Conservation (phyloP, 1,284 basidiomycete species). For the Trametes polyzona region DNA sequence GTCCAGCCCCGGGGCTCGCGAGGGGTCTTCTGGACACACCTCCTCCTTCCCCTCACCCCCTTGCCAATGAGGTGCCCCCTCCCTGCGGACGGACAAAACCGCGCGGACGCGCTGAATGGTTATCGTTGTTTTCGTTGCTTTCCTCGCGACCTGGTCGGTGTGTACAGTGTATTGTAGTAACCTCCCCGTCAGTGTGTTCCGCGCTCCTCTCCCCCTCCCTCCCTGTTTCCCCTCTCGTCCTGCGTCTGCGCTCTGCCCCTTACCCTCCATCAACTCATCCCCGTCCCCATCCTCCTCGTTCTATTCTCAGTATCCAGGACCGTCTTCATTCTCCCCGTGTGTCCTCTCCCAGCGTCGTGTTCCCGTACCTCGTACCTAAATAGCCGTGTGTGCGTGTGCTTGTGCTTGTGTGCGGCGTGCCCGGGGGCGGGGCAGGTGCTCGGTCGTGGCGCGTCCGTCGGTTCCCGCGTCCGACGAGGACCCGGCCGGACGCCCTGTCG, state of each 20-base stretch:
- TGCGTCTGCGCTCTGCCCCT: not conserved
- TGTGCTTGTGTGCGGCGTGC: slow-evolving; percentile 2
- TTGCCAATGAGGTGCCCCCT: not conserved
- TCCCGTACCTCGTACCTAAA: not conserved
- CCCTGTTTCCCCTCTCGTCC: not conserved
- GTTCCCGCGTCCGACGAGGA: not conserved
- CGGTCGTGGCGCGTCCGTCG: too few species aligned
- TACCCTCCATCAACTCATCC: not conserved
- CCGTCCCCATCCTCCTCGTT: not conserved
- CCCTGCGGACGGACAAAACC: slow-evolving; percentile 15
- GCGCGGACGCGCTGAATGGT: slow-evolving; percentile 14
- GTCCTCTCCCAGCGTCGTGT: not conserved
- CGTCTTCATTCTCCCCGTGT: not conserved
- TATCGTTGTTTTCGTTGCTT: slow-evolving; percentile 29
- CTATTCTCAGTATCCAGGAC: not conserved
- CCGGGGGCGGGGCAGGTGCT: too few species aligned
- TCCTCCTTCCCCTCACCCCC: not conserved
- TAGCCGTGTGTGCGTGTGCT: slow-evolving; percentile 6
- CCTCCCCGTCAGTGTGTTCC: slow-evolving; percentile 7
- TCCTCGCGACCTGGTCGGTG: slow-evolving; percentile 25
- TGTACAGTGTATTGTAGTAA: slow-evolving; percentile 30
- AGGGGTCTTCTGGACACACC: too few species aligned
- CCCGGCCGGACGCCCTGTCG: not conserved
- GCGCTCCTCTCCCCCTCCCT: not conserved
- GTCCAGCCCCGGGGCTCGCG: too few species aligned